Conservation (phyloP, 169 alveolate genomes). For the Cardiosporidium cionae region DNA sequence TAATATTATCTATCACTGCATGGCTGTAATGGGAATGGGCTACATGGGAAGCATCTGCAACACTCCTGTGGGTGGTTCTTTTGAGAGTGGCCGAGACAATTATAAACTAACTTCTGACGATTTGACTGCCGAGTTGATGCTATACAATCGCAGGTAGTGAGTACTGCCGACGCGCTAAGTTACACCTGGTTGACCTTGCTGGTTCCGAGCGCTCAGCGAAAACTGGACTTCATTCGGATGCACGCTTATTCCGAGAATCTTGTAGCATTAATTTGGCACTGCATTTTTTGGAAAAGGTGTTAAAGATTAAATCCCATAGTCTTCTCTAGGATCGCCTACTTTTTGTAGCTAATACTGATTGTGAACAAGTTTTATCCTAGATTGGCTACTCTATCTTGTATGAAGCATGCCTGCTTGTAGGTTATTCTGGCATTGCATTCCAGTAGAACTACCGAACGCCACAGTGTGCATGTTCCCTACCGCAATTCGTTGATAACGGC, state of each 20-base stretch:
- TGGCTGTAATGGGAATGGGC: too few relatives aligned
- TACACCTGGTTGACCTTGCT: slow-evolving; percentile 86
- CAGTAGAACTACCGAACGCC: slow-evolving; percentile 1
- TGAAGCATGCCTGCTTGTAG: slow-evolving; percentile 4
- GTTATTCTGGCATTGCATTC: slow-evolving; percentile 34
- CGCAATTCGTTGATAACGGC: slow-evolving; percentile 87
- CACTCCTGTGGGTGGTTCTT: too few relatives aligned
- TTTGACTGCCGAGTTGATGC: too few relatives aligned
- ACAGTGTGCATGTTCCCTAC: slow-evolving; percentile 69
- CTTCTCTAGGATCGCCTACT: too few relatives aligned
- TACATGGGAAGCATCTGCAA: too few relatives aligned
- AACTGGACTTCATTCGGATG: slow-evolving; percentile 64
- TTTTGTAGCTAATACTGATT: too few relatives aligned
- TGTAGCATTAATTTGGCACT: slow-evolving; percentile 73
- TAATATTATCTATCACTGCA: too few relatives aligned
- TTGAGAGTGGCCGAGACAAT: too few relatives aligned
- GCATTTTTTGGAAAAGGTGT: slow-evolving; percentile 71
- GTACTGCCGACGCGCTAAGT: slow-evolving; percentile 73
- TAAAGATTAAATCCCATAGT: too few relatives aligned
- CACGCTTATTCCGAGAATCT: slow-evolving; percentile 73
- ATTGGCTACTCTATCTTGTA: too few relatives aligned
- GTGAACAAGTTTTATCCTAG: too few relatives aligned
- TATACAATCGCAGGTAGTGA: slow-evolving; percentile 61
- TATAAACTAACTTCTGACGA: too few relatives aligned
- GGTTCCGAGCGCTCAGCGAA: slow-evolving; percentile 86